Evolutionary conservation across 257 asterid genomes (phyloP).

Genomic region (Solanum etuberosum): DNA sequence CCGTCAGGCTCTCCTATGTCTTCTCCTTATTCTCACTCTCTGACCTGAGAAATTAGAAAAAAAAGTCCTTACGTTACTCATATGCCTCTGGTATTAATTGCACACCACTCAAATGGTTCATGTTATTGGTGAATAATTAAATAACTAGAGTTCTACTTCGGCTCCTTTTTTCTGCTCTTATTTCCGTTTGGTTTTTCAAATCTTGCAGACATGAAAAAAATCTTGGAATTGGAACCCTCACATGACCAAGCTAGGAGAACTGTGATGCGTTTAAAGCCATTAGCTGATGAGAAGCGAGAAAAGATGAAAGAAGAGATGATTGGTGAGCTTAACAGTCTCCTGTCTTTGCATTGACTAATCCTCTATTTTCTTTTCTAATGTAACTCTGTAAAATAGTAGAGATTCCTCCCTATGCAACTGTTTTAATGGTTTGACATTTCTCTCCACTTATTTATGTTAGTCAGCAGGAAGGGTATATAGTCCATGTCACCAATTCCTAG

Average conservation of each 20-base stretch:
- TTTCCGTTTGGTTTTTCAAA: not conserved
- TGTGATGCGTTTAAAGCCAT: slow-evolving; percentile 66
- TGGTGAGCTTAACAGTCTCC: slow-evolving; percentile 33
- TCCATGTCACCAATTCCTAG: not conserved
- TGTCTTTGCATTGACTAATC: not conserved
- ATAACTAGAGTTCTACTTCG: not conserved
- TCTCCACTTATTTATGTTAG: not conserved
- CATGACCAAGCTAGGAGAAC: slow-evolving; percentile 73
- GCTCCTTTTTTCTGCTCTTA: not conserved
- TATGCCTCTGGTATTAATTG: not conserved
- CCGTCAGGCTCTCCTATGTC: not conserved
- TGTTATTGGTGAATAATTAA: not conserved
- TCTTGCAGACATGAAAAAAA: slow-evolving; percentile 61
- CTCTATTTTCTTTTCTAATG: not conserved
- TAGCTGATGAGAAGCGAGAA: slow-evolving; percentile 94
- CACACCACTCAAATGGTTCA: not conserved
- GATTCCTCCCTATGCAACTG: not conserved
- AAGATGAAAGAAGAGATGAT: slow-evolving; percentile 99
- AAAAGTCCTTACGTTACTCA: not conserved
- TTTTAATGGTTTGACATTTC: not conserved
- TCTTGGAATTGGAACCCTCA: slow-evolving; percentile 75
- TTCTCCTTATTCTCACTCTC: not conserved
- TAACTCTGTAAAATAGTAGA: not conserved
- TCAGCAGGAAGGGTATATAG: not conserved
- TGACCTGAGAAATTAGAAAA: not conserved